Evolutionary conservation across 768 basidiomycete genomes (phyloP).

Genomic region (Boletus coccyginus): DNA sequence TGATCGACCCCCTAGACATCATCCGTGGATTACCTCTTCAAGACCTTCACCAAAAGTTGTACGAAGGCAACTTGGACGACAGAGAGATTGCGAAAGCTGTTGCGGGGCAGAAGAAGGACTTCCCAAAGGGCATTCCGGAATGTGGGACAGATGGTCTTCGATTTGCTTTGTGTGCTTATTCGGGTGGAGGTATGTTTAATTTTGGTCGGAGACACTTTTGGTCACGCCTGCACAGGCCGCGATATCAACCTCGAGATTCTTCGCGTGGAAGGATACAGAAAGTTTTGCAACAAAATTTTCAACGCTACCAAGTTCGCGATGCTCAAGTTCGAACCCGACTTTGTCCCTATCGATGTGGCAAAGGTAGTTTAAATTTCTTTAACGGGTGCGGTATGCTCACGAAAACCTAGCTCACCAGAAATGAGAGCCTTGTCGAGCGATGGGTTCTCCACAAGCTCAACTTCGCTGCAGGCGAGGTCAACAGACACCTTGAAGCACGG

Average conservation of each 20-base stretch:
- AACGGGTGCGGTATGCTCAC: constrained; percentile 2
- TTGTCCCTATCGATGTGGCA: constrained; percentile 67
- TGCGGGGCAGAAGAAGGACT: constrained; percentile 97
- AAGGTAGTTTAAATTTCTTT: constrained; percentile 47
- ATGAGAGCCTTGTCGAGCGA: constrained; percentile 87
- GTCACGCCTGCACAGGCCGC: constrained; percentile 54
- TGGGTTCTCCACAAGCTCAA: constrained; percentile 98
- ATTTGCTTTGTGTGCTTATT: constrained; percentile 94
- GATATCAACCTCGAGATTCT: constrained; percentile 97
- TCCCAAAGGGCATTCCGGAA: constrained; percentile 98
- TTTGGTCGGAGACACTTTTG: background rate
- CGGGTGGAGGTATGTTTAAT: constrained; percentile 64
- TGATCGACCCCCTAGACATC: constrained; percentile 95
- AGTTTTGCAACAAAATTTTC: constrained; percentile 99
- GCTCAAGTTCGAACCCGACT: constrained; percentile 86
- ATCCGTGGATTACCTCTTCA: constrained; percentile 83
- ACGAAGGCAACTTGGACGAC: constrained; percentile 90
- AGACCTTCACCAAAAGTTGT: constrained; percentile 77
- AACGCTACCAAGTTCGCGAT: constrained; percentile 99
- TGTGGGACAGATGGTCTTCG: constrained; percentile 96
- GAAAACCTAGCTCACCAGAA: constrained; percentile 68
- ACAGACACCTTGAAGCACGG: constrained; percentile 68
- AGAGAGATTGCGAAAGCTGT: constrained; percentile 90
- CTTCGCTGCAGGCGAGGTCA: constrained; percentile 71
- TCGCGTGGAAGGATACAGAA: constrained; percentile 96